A percentile compares a stretch with the other conserved stretches of the same genome.
Evolutionary conservation across 2,329 filamentous ascomycete genomes (phyloP).

Genomic region (Pezizomycotina sp.): DNA sequence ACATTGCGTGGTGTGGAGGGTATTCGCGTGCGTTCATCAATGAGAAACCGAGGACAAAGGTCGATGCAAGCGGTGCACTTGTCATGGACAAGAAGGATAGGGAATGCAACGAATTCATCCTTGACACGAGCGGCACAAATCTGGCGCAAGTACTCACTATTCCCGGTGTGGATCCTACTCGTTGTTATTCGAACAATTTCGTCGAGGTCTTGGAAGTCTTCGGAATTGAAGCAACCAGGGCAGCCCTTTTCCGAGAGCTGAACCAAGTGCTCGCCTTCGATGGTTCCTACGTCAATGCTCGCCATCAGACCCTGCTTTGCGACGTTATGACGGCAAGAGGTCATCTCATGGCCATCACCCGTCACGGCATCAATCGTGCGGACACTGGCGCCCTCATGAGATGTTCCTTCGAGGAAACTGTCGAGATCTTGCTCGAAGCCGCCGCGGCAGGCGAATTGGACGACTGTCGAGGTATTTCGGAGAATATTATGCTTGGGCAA

Average conservation of each 20-base stretch:
- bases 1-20: constrained; percentile 80
- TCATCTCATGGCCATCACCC: constrained; percentile 85
- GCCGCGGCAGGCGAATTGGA: constrained; percentile 89
- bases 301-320: constrained; percentile 83
- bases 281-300: constrained; percentile 98
- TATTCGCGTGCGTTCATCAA: constrained; percentile 90
- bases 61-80: constrained; percentile 53
- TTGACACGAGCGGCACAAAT: constrained; percentile 84
- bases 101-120: constrained; percentile 77
- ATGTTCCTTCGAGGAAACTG: constrained; percentile 98
- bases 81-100: constrained; percentile 56
- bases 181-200: constrained; percentile 89
- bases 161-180: constrained; percentile 67
- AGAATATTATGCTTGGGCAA: constrained; percentile 97
- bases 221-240: constrained; percentile 85
- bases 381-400: constrained; percentile 98
- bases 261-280: constrained; percentile 91
- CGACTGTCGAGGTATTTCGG: constrained; percentile 93
- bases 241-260: constrained; percentile 73
- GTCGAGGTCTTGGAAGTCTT: constrained; percentile 89
- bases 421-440: constrained; percentile 92
- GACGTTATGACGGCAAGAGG: constrained; percentile 97
- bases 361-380: constrained; percentile 94
- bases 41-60: constrained; percentile 53
- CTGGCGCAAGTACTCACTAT: constrained; percentile 71